phyloP scores from a whole-genome alignment of 306 rosid genomes.

The Albizia julibrissin region DNA sequence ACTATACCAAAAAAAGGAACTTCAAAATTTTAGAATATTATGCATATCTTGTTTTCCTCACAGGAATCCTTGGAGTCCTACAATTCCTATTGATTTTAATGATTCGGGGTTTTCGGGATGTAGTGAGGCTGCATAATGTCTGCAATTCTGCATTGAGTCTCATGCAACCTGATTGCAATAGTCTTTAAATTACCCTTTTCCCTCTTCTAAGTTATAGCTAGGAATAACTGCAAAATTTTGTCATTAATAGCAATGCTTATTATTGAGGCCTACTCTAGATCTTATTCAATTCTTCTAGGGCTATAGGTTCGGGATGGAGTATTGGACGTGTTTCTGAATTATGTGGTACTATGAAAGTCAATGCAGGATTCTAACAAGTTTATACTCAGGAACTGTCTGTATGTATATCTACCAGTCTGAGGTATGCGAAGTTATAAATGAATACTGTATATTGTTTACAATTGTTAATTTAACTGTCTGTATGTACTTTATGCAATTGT shows the following conservation, averaged over 20 bases:
- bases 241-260: slow-evolving; percentile 16
- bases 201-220: background rate
- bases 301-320: background rate
- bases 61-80: background rate
- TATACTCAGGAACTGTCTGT: slow-evolving; percentile 92
- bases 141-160: background rate
- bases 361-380: slow-evolving; percentile 89
- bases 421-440: slow-evolving; percentile 48
- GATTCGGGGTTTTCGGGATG: background rate
- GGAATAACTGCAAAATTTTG: slow-evolving; percentile 12
- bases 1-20: too few relatives aligned
- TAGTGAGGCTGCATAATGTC: background rate
- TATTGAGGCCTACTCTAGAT: slow-evolving; percentile 12
- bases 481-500: slow-evolving; percentile 9
- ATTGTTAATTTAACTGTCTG: slow-evolving; percentile 13
- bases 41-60: background rate
- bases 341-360: slow-evolving; percentile 29
- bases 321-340: slow-evolving; percentile 4
- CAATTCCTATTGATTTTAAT: slow-evolving; percentile 13
- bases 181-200: background rate
- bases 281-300: slow-evolving; percentile 11
- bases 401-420: slow-evolving; percentile 98
- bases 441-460: slow-evolving; percentile 10
- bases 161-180: slow-evolving; percentile 4
- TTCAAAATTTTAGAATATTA: background rate